phyloP scores from a whole-genome alignment of 768 basidiomycete genomes.

The Leucocoprinus leucothites region DNA sequence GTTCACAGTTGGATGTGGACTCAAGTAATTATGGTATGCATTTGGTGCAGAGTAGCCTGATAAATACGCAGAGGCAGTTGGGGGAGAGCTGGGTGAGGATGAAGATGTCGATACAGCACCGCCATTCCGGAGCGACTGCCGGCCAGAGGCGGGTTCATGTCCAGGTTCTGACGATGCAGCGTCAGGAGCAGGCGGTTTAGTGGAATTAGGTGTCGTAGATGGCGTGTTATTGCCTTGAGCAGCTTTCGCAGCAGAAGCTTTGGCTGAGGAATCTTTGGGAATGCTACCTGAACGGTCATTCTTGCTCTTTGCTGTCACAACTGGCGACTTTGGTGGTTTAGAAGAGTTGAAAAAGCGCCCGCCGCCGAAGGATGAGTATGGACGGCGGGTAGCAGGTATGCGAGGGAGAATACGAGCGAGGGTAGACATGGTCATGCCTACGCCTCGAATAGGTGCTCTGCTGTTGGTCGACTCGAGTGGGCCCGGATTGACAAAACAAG shows the following conservation, averaged over 20 bases:
- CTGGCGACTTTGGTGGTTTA: slow-evolving; percentile 56
- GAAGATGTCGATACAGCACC: not conserved
- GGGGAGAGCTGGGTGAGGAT: not conserved
- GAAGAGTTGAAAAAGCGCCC: slow-evolving; percentile 76
- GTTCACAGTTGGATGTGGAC: slow-evolving; percentile 53
- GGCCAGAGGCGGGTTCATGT: slow-evolving; percentile 16
- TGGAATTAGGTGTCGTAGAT: slow-evolving; percentile 10
- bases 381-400: slow-evolving; percentile 46
- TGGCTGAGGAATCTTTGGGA: slow-evolving; percentile 11
- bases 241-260: slow-evolving; percentile 11
- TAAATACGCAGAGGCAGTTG: slow-evolving; percentile 12
- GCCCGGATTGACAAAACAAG: not conserved
- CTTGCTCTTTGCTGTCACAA: slow-evolving; percentile 30
- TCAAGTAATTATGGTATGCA: slow-evolving; percentile 17
- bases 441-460: not conserved
- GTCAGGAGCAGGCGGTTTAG: slow-evolving; percentile 4
- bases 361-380: slow-evolving; percentile 73
- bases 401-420: slow-evolving; percentile 46
- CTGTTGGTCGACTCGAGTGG: not conserved
- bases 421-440: slow-evolving; percentile 41
- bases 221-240: slow-evolving; percentile 7
- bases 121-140: slow-evolving; percentile 8
- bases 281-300: slow-evolving; percentile 9
- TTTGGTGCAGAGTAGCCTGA: slow-evolving; percentile 5
- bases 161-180: slow-evolving; percentile 3